phyloP scores from a whole-genome alignment of 164 flowering plant species.

The Malania oleifera region DNA sequence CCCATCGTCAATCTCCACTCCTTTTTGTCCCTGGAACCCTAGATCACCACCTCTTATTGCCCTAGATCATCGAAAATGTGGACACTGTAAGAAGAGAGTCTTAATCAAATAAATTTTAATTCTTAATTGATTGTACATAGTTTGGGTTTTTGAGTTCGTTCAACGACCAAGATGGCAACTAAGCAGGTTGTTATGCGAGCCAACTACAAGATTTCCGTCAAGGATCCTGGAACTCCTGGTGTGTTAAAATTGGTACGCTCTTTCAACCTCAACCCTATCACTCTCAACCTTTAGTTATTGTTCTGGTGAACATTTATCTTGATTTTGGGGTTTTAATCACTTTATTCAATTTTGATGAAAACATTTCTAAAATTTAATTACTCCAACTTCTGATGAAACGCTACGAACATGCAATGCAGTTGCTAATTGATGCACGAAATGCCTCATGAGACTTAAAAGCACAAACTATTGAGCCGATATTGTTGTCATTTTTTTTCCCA shows the following conservation, averaged over 20 bases:
- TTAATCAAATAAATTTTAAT: not conserved
- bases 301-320: too few relatives aligned
- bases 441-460: too few relatives aligned
- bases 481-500: not conserved
- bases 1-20: too few relatives aligned
- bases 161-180: constrained; percentile 26
- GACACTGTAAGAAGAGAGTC: too few relatives aligned
- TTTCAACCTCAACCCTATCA: not conserved
- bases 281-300: too few relatives aligned
- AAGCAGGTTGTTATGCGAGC: constrained; percentile 58
- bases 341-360: not conserved
- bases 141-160: not conserved
- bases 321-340: not conserved
- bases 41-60: too few relatives aligned
- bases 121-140: not conserved
- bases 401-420: too few relatives aligned
- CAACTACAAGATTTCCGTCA: constrained; percentile 55
- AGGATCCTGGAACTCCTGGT: constrained; percentile 72
- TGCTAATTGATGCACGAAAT: too few relatives aligned
- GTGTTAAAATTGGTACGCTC: constrained; percentile 52
- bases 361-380: not conserved
- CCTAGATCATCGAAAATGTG: too few relatives aligned
- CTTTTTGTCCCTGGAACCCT: too few relatives aligned
- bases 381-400: too few relatives aligned
- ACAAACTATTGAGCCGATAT: too few relatives aligned